Percentiles rank a stretch among this genome's conserved stretches.
phyloP scores from a whole-genome alignment of 805 yeast genomes.

The Candida montana region DNA sequence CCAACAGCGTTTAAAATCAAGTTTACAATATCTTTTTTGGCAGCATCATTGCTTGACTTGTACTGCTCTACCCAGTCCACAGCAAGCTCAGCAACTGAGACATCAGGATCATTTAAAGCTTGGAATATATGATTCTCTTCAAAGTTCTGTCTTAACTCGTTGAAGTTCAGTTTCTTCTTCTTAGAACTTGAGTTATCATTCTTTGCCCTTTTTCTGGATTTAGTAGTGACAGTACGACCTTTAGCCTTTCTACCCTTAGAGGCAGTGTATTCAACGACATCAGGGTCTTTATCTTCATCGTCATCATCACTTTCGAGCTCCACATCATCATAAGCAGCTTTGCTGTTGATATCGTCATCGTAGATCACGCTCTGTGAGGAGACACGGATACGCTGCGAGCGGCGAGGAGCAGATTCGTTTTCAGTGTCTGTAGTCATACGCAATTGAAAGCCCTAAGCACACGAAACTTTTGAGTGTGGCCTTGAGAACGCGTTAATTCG shows the following conservation, averaged over 20 bases:
- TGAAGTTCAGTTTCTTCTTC: constrained; percentile 23
- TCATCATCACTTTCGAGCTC: constrained; percentile 16
- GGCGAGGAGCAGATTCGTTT: constrained; percentile 11
- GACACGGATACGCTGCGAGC: constrained; percentile 21
- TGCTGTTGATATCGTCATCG: constrained; percentile 20
- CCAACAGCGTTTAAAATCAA: constrained; percentile 69
- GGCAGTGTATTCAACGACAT: constrained; percentile 2
- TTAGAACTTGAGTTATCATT: constrained; percentile 3
- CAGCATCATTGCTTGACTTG: constrained; percentile 35
- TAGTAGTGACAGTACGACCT: constrained; percentile 2
- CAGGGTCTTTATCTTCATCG: constrained; percentile 11
- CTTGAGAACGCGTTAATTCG: too few relatives aligned
- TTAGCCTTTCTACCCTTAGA: constrained; percentile 13
- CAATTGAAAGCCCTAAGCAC: too few relatives aligned
- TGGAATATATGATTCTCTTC: constrained; percentile 45
- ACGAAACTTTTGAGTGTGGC: too few relatives aligned
- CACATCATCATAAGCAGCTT: constrained; percentile 16
- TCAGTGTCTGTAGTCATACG: constrained; percentile 6
- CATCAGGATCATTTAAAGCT: constrained; percentile 44
- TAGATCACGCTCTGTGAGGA: constrained; percentile 16
- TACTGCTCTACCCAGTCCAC: constrained; percentile 56
- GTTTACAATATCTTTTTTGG: constrained; percentile 62
- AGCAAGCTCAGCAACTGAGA: constrained; percentile 47
- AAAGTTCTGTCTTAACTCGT: constrained; percentile 36
- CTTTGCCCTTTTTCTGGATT: constrained; percentile 8